A percentile compares a stretch with the other conserved stretches of the same genome.
These are phyloP conservation scores for Corymbia citriodora DNA, from an alignment of 441 rosid genomes.

Conservation along the genomic window DNA sequence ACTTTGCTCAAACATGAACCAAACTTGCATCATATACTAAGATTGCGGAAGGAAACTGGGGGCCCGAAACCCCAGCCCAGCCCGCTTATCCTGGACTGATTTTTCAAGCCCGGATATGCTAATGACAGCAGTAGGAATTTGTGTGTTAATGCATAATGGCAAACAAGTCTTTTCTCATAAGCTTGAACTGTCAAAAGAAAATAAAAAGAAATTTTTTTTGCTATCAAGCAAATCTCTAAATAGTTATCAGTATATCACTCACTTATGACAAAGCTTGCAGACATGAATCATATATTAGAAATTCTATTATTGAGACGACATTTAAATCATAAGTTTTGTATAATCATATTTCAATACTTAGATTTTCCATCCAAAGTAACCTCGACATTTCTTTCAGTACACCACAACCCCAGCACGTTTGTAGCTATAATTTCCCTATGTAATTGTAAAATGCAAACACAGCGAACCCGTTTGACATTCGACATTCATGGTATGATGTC, in stretches of 20 bases:
- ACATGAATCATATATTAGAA: not conserved
- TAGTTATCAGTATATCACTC: not conserved
- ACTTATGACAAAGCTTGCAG: not conserved
- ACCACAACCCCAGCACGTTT: not conserved
- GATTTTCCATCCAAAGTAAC: not conserved
- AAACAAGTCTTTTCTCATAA: not conserved
- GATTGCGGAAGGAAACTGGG: not conserved
- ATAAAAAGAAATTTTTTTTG: not conserved
- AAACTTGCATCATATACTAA: not conserved
- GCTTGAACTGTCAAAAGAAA: not conserved
- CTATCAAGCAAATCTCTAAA: not conserved
- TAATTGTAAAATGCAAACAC: not conserved
- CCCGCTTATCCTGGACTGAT: not conserved
- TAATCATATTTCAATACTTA: not conserved
- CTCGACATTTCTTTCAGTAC: not conserved
- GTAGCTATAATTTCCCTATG: not conserved
- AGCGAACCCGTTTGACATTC: not conserved
- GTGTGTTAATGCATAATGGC: not conserved
- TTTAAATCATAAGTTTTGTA: not conserved
- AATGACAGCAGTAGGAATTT: not conserved
- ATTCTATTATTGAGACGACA: not conserved
- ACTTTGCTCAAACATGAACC: not conserved
- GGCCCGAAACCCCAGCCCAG: not conserved
- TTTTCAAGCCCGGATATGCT: not conserved
- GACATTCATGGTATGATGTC: not conserved